Evolutionary conservation across 176 grass and related monocot species (phyloP).

Genomic region (Canna indica): DNA sequence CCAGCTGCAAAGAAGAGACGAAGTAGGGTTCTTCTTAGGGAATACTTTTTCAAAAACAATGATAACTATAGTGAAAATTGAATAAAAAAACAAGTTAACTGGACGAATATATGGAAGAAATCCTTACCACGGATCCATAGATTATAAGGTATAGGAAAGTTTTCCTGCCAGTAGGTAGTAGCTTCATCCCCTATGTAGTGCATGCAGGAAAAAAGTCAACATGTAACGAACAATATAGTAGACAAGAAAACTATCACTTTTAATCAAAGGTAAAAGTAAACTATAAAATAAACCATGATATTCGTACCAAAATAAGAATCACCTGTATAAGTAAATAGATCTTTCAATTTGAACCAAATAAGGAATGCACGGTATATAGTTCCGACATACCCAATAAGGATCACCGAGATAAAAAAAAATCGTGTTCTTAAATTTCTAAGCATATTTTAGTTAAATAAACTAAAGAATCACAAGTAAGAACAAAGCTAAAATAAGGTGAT

Average conservation of each 20-base stretch:
- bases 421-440: too few species aligned
- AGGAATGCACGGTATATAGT: not conserved
- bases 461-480: too few species aligned
- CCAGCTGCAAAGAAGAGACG: conserved; percentile 39
- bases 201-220: conserved; percentile 24
- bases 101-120: not conserved
- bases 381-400: not conserved
- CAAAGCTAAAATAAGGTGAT: too few species aligned
- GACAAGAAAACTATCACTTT: not conserved
- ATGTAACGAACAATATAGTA: not conserved
- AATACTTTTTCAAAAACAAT: conserved; percentile 6
- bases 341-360: not conserved
- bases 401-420: not conserved
- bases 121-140: conserved; percentile 86
- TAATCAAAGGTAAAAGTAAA: not conserved
- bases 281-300: not conserved
- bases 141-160: conserved; percentile 75
- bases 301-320: not conserved
- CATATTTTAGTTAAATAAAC: too few species aligned
- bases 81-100: conserved; percentile 5
- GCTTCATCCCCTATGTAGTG: conserved; percentile 72
- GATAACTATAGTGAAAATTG: not conserved
- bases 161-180: conserved; percentile 85
- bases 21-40: not conserved
- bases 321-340: not conserved